Evolutionary conservation across 75 land plant genomes (phyloP).

Genomic region (Chamaecyparis obtusa): DNA sequence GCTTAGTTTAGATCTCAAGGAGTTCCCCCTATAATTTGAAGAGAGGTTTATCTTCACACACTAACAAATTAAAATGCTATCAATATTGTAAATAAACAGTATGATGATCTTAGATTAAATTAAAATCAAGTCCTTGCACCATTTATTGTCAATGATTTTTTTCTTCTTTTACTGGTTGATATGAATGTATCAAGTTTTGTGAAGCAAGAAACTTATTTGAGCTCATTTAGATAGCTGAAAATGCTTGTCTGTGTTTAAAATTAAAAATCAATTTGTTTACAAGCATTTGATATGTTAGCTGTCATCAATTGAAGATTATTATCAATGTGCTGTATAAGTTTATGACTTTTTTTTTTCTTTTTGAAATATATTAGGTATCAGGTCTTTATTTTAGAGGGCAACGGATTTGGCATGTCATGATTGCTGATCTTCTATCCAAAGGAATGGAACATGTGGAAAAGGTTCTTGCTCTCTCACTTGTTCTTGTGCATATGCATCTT

Average conservation of each 20-base stretch:
- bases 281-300: background rate
- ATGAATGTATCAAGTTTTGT: background rate
- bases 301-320: background rate
- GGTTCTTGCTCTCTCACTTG: conserved; percentile 22
- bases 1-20: no score
- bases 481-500: background rate
- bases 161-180: background rate
- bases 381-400: conserved; percentile 69
- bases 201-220: background rate
- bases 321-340: background rate
- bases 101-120: background rate
- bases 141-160: background rate
- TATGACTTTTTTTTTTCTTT: background rate
- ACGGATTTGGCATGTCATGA: conserved; percentile 71
- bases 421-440: conserved; percentile 69
- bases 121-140: background rate
- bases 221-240: background rate
- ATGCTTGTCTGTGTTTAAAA: background rate
- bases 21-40: no score
- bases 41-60: no score
- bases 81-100: background rate
- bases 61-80: no score
- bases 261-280: background rate
- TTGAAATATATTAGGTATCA: conserved; percentile 28
- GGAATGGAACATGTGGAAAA: conserved; percentile 73